Conservation (phyloP, 331 rosid species). For the Rosa hybrid region DNA sequence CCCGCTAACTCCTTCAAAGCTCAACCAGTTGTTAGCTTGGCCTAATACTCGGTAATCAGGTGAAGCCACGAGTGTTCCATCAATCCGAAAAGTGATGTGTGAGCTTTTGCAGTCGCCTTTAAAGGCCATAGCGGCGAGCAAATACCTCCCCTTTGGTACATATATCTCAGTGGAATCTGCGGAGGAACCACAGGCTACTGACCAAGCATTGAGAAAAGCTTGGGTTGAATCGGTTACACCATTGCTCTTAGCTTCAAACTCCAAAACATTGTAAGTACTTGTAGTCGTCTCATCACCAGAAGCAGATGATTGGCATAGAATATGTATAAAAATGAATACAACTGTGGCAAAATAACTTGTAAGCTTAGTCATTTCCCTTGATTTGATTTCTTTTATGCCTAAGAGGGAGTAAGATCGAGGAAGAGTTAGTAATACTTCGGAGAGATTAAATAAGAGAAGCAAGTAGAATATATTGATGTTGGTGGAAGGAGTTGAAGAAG, state of each 20-base stretch:
- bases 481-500: neutral
- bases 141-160: neutral
- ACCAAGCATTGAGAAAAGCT: neutral
- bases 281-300: neutral
- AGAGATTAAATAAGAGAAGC: neutral
- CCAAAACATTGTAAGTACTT: neutral
- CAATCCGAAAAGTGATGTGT: slow-evolving; percentile 37
- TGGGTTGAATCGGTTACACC: neutral
- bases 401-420: neutral
- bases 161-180: neutral
- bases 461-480: neutral
- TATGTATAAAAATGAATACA: neutral
- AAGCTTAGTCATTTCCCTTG: neutral
- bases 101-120: slow-evolving; percentile 30
- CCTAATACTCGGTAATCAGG: slow-evolving; percentile 39
- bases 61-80: slow-evolving; percentile 49
- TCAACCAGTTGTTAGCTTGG: slow-evolving; percentile 35
- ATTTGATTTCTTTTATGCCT: neutral
- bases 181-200: neutral
- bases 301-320: neutral
- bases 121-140: neutral
- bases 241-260: neutral
- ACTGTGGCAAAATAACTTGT: neutral
- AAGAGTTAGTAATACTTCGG: neutral
- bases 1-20: slow-evolving; percentile 35